These are phyloP conservation scores for Neoboletus magnificus DNA, from an alignment of 768 basidiomycete species.

Conservation along the genomic window DNA sequence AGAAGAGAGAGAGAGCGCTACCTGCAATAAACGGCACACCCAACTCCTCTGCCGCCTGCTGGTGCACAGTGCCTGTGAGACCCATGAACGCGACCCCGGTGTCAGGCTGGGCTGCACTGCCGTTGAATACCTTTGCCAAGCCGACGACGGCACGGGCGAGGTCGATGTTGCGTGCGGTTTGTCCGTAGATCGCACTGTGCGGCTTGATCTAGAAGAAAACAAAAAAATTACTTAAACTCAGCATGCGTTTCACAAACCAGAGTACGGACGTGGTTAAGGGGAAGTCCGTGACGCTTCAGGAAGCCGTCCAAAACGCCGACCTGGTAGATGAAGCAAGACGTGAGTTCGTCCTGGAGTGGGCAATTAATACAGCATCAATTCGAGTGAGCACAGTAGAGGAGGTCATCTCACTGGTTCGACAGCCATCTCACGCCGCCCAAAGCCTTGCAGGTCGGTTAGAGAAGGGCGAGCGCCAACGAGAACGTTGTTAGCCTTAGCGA, in stretches of 20 bases:
- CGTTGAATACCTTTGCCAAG: conserved; percentile 50
- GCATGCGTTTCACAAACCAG: not conserved
- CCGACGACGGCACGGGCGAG: conserved; percentile 54
- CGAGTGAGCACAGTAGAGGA: not conserved
- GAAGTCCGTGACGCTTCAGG: conserved; percentile 48
- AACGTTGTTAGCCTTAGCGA: conserved; percentile 56
- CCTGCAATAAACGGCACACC: conserved; percentile 63
- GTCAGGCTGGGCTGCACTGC: conserved; percentile 17
- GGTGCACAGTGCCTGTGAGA: conserved; percentile 60
- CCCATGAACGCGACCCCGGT: conserved; percentile 54
- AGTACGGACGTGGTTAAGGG: conserved; percentile 51
- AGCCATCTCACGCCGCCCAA: conserved; percentile 62
- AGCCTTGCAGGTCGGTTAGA: conserved; percentile 59
- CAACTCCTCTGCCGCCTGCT: conserved; percentile 50
- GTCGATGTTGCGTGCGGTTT: conserved; percentile 51
- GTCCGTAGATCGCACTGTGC: conserved; percentile 60
- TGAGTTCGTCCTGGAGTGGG: conserved; percentile 46
- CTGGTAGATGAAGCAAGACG: conserved; percentile 60
- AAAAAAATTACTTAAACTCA: no score
- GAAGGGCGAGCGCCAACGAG: conserved; percentile 65
- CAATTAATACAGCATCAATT: not conserved
- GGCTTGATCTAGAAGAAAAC: conserved; percentile 56
- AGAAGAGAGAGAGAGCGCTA: conserved; percentile 18
- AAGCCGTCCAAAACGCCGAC: conserved; percentile 64
- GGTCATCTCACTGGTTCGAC: conserved; percentile 47